phyloP scores from a whole-genome alignment of 2,329 filamentous ascomycete species.

The Fusarium palustre region DNA sequence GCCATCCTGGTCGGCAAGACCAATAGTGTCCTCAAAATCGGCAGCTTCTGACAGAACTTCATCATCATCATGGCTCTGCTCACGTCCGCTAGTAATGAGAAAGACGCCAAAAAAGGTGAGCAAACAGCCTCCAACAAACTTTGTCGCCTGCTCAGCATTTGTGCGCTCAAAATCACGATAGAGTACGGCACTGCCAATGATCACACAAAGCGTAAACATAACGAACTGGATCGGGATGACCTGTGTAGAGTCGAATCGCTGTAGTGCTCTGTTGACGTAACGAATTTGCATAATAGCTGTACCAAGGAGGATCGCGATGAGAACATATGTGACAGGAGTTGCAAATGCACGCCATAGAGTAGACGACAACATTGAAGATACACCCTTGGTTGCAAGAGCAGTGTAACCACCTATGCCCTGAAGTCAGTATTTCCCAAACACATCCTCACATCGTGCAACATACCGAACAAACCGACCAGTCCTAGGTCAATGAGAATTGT shows the following conservation, averaged over 20 bases:
- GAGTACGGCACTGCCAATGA: slow-evolving; percentile 90
- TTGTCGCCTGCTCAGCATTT: slow-evolving; percentile 76
- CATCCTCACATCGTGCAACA: slow-evolving; percentile 47
- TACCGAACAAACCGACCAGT: slow-evolving; percentile 92
- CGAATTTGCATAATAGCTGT: slow-evolving; percentile 97
- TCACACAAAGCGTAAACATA: slow-evolving; percentile 94
- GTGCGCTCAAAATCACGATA: slow-evolving; percentile 96
- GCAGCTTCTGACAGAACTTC: slow-evolving; percentile 66
- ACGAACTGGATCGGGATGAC: slow-evolving; percentile 99
- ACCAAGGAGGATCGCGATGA: slow-evolving; percentile 80
- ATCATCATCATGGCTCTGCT: slow-evolving; percentile 66
- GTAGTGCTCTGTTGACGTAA: slow-evolving; percentile 88
- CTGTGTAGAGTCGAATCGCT: slow-evolving; percentile 95
- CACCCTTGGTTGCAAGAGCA: slow-evolving; percentile 94
- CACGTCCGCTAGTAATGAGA: slow-evolving; percentile 89
- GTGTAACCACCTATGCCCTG: slow-evolving; percentile 83
- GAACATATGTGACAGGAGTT: slow-evolving; percentile 89
- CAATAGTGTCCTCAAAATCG: slow-evolving; percentile 73
- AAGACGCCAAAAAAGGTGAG: slow-evolving; percentile 98
- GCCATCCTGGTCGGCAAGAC: slow-evolving; percentile 64
- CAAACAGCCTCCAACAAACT: slow-evolving; percentile 90
- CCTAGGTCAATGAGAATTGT: slow-evolving; percentile 93
- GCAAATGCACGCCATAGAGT: slow-evolving; percentile 89
- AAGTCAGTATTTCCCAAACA: slow-evolving; percentile 16
- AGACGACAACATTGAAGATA: slow-evolving; percentile 93